Base-by-base conservation (phyloP, 139 green algal genomes). In the Coelastrella sp. region DNA sequence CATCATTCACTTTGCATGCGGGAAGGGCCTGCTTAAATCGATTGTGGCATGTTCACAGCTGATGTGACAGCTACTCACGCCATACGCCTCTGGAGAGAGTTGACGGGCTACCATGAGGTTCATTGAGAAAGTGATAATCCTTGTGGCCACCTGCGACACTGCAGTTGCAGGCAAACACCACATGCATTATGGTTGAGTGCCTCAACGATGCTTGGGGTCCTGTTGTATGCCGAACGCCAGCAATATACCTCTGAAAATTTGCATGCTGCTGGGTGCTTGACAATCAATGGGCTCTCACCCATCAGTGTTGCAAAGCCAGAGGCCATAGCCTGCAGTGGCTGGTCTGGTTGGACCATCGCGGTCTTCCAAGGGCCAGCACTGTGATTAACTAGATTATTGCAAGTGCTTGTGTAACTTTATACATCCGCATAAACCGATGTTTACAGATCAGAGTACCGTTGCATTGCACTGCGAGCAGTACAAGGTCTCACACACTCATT, bases 71-170 rank as follows among this genome's bases (percentile, higher is more conserved):
- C 35, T 25, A 35, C 95, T 75, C 79, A 98, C 95, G 93, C 97
- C 97, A 90, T 98, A 98, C 1, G 94, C 93, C 49, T 96, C 96
- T 6, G 96, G 95, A 19, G 94, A 91, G 7, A 99, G 93, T 6
- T 95, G 93, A 3, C 97, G 88, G 0, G 94, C 95, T 11, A 95
- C 95, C 19, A 96, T 7, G 3, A 99, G 91, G 82, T 99, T 99
- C 63, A 99, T 92, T 0, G 70, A 57, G 82, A 99, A 99, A 0
- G 96, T 98, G 27, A 99, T 57, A 4, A 97, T 49, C 7, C 97
- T 90, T 0, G 94, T 95, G 9, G 92, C 90, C 19, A 99, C 87
- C 92, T 99, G 97, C 0, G 97, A 98, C 12, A 93, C 96, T 98
- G 94, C 91, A 91, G 25, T 63, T 35, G 49, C 35, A 70, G 35